A percentile compares a stretch with the other conserved stretches of the same genome.
Conservation (phyloP, 192 early-diverging fungal species). For the Phlyctochytrium arcticum region DNA sequence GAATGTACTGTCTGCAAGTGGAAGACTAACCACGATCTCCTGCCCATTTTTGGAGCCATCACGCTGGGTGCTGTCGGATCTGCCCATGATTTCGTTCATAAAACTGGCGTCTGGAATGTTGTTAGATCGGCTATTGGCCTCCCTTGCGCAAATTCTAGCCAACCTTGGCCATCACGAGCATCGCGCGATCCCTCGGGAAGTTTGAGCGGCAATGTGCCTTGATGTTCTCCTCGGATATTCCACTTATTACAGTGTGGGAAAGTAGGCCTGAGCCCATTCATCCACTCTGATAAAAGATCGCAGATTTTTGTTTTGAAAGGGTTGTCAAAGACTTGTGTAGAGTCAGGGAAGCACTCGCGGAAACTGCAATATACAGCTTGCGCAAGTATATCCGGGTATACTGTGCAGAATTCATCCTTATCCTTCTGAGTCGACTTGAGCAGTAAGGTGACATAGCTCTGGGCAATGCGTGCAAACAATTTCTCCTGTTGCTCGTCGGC, state of each 20-base stretch:
- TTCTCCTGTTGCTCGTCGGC: neutral
- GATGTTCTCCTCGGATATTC: too few relatives aligned
- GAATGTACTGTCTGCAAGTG: too few relatives aligned
- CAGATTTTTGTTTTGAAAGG: conserved; percentile 10
- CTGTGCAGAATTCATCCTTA: conserved; percentile 9
- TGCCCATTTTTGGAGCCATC: neutral
- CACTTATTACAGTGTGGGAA: too few relatives aligned
- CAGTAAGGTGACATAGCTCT: conserved; percentile 18
- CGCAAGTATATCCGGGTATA: conserved; percentile 13
- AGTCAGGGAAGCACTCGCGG: conserved; percentile 24
- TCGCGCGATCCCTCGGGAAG: too few relatives aligned
- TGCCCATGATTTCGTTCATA: neutral
- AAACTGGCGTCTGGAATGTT: neutral
- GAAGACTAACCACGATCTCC: neutral
- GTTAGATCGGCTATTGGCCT: too few relatives aligned
- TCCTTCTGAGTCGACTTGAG: neutral
- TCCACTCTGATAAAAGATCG: conserved; percentile 26
- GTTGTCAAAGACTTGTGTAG: conserved; percentile 6
- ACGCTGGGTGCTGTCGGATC: neutral
- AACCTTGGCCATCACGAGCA: too few relatives aligned
- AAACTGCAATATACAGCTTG: conserved; percentile 3
- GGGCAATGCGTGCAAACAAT: conserved; percentile 19
- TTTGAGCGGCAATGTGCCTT: too few relatives aligned
- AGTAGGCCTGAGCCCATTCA: conserved; percentile 5
- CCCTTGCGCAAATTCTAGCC: too few relatives aligned